These are phyloP conservation scores for Moesziomyces antarcticus DNA, from an alignment of 1,284 basidiomycete genomes.

Conservation along the genomic window DNA sequence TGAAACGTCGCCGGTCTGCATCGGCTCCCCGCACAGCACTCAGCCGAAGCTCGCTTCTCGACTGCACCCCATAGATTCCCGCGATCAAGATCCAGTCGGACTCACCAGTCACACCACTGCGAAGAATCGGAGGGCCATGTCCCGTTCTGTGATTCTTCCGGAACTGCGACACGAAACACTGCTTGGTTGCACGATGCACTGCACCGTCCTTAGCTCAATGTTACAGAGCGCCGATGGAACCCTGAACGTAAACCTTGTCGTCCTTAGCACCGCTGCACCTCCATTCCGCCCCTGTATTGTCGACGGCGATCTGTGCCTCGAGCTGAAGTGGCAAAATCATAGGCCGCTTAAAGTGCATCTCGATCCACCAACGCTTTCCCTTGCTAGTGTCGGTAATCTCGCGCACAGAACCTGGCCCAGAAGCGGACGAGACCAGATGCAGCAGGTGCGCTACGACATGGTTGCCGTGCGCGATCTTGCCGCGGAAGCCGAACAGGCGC, in stretches of 20 bases:
- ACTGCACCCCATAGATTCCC: too few relatives aligned
- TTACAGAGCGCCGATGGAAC: not conserved
- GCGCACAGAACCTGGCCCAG: too few relatives aligned
- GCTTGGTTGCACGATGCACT: too few relatives aligned
- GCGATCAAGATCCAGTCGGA: too few relatives aligned
- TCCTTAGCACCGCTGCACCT: constrained; percentile 5
- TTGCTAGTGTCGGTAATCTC: not conserved
- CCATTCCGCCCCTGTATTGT: not conserved
- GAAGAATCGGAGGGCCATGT: too few relatives aligned
- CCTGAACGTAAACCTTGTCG: constrained; percentile 11
- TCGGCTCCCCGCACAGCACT: too few relatives aligned
- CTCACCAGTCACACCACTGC: too few relatives aligned
- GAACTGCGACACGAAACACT: too few relatives aligned
- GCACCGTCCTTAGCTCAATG: not conserved
- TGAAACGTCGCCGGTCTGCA: too few relatives aligned
- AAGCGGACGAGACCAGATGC: not conserved
- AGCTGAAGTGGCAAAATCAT: constrained; percentile 19
- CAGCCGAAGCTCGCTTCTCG: too few relatives aligned
- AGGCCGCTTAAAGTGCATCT: constrained; percentile 20
- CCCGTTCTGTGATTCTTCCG: too few relatives aligned
- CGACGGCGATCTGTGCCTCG: not conserved
- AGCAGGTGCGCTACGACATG: constrained; percentile 19
- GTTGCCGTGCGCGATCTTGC: constrained; percentile 29
- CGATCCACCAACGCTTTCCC: constrained; percentile 10
- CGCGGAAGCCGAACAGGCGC: constrained; percentile 20